phyloP scores from a whole-genome alignment of 768 basidiomycete species.

The Pholiota molesta region DNA sequence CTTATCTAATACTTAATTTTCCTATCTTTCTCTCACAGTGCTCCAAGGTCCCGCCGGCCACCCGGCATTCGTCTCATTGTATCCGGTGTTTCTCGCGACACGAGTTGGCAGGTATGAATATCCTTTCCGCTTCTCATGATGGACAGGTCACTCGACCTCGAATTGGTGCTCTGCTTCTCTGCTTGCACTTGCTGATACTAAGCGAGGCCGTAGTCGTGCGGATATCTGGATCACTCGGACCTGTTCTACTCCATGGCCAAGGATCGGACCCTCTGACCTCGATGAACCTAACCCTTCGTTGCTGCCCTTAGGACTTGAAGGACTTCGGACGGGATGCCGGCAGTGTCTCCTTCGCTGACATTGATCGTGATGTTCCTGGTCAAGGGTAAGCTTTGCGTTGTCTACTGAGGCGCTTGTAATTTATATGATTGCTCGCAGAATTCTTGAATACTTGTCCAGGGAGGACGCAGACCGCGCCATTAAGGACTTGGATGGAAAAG shows the following conservation, averaged over 20 bases:
- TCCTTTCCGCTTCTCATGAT: constrained; percentile 30
- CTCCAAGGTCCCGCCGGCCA: constrained; percentile 72
- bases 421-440: constrained; percentile 43
- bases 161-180: constrained; percentile 26
- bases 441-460: constrained; percentile 87
- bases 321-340: constrained; percentile 96
- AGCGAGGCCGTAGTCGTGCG: constrained; percentile 8
- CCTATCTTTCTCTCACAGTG: constrained; percentile 31
- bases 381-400: constrained; percentile 68
- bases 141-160: constrained; percentile 23
- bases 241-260: constrained; percentile 10
- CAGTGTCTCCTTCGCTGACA: constrained; percentile 92
- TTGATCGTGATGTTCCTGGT: constrained; percentile 83
- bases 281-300: constrained; percentile 46
- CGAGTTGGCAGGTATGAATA: constrained; percentile 96
- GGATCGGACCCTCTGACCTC: constrained; percentile 16
- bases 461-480: constrained; percentile 96
- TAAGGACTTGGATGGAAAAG: constrained; percentile 81
- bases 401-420: background rate
- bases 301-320: constrained; percentile 84
- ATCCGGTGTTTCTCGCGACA: constrained; percentile 88
- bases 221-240: constrained; percentile 15
- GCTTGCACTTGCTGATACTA: constrained; percentile 11
- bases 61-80: constrained; percentile 85
- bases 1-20: constrained; percentile 14